A percentile compares a stretch with the other conserved stretches of the same genome.
phyloP scores from a whole-genome alignment of 1,139 yeast genomes.

The Yamadazyma triangularis region DNA sequence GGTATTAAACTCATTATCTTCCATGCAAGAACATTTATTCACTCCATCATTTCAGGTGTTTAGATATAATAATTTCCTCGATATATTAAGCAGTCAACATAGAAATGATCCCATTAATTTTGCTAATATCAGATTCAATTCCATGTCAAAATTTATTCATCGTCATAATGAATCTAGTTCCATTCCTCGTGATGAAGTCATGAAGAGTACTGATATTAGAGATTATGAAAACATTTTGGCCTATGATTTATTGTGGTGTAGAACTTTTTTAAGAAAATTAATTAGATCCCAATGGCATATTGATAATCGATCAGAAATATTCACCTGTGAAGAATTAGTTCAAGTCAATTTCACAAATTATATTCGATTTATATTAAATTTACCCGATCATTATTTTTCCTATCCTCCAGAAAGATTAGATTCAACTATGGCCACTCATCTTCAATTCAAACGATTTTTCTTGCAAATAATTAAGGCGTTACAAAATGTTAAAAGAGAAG shows the following conservation, averaged over 20 bases:
- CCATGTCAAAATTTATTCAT: conserved; percentile 30
- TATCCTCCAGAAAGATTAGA: conserved; percentile 13
- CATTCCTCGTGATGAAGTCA: conserved; percentile 8
- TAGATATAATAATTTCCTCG: conserved; percentile 33
- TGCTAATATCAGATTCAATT: conserved; percentile 35
- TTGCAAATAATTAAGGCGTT: conserved; percentile 22
- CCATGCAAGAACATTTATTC: conserved; percentile 17
- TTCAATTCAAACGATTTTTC: conserved; percentile 25
- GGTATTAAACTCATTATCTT: conserved; percentile 21
- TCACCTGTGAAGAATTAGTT: conserved; percentile 33
- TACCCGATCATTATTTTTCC: conserved; percentile 20
- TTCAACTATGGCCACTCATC: conserved; percentile 24
- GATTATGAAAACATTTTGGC: conserved; percentile 32
- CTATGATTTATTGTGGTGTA: conserved; percentile 24
- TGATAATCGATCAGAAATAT: conserved; percentile 10
- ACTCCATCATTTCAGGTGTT: conserved; percentile 30
- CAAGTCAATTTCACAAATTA: conserved; percentile 39
- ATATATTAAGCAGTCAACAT: conserved; percentile 29
- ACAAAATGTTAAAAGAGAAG: conserved; percentile 26
- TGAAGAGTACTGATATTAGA: conserved; percentile 17
- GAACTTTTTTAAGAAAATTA: conserved; percentile 25
- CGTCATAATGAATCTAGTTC: conserved; percentile 17
- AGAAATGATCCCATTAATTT: conserved; percentile 38
- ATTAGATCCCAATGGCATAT: conserved; percentile 14
- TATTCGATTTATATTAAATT: conserved; percentile 28